Base-by-base conservation (phyloP, 73 alveolate genomes). In the Paramecium tetraurelia region DNA sequence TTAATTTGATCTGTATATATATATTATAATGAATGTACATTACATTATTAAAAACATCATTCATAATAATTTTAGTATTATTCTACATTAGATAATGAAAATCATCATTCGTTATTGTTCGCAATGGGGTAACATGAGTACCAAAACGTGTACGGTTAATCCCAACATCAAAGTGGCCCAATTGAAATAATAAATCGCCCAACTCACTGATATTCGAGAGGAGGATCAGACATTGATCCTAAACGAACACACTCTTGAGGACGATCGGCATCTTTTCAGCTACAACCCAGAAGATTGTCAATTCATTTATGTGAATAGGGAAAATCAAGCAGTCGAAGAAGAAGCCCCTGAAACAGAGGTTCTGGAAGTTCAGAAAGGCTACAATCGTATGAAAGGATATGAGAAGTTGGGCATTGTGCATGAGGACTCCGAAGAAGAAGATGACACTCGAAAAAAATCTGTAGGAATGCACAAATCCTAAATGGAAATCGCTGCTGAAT, bases 111-210 rank as follows among this genome's bases (percentile, higher is more conserved):
- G 90, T 38, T 80, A 44, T 80, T 80, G 44, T 22, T 41, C 70
- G 2, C n/a, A 80, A 40, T 80, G 90, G 90, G 90, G 90, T 38
- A 80, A 80, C 33, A 80, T 80, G 90, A 31, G 63, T 41, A 80
- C 90, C 10, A 80, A 80, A 43, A 27, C 72, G 5, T 31, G 46
- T 14, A 40, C 43, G 0, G 53, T 80, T 0, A 40, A 14, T 80
- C 50, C 43, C 1, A 43, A 80, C 16, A 31, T 22, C 33, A 31
- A 22, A 22, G 72, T 80, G 72, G 43, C 70, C 7, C 7, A 80
- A 43, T 46, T 80, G 46, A 80, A 80, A 48, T 20, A 80, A 9
- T 24, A 80, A 14, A 63, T 63, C 9, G 84, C 84, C 7, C 21
- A 63, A 33, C 41, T 63, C 6, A 63, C 84, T 22, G 84, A 33